Base-by-base conservation (phyloP, 78 protist species). In the Diacronema lutheri region DNA sequence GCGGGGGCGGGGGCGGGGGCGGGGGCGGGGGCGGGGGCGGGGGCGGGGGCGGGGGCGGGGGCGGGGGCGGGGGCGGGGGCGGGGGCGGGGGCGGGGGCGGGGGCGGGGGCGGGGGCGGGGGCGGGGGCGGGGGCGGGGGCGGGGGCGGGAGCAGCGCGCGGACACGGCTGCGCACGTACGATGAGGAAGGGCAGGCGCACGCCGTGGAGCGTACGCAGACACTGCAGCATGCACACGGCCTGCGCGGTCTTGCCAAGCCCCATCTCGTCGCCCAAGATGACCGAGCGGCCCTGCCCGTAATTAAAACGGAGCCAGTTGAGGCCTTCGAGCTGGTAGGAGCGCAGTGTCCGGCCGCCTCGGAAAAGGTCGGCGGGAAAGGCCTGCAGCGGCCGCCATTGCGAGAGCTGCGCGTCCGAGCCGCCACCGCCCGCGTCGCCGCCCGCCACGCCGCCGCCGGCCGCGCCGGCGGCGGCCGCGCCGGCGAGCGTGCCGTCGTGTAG, bases 301-400 rank as follows among this genome's bases (percentile, higher is more conserved):
- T 84, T 71, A 65, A 23, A 6, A 4, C 60, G 33, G 31, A 92
- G 4, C 86, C 83, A 92, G 26, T 60, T 4, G 31, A 92, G 55
- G 26, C 92, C 92, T 29, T 88, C 90, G 76, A 93, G 61, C 84
- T 97, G 99, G 88, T 97, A 96, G 90, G 93, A 96, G 13, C 98
- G 86, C 41, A 96, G 88, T 41, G 5, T 14, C 29, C 72, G 20
- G 31, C 35, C 72, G 20, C 92, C 90, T 0, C 62, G 79, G 1
- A n/a, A 12, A 10, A 89, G 10, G 77, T 85, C 69, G 29, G 56
- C 56, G 33, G 92, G 93, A 76, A 33, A 38, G 60, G 44, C 58
- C 25, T n/a, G 25, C 6, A 5, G 13, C 13, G 33, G 60, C 35
- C 11, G 56, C 85, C 35, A 72, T 25, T n/a, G 65, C 69, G 55